Base-by-base conservation (phyloP, 176 grass and related monocot species). In the Aegilops tauschii region DNA sequence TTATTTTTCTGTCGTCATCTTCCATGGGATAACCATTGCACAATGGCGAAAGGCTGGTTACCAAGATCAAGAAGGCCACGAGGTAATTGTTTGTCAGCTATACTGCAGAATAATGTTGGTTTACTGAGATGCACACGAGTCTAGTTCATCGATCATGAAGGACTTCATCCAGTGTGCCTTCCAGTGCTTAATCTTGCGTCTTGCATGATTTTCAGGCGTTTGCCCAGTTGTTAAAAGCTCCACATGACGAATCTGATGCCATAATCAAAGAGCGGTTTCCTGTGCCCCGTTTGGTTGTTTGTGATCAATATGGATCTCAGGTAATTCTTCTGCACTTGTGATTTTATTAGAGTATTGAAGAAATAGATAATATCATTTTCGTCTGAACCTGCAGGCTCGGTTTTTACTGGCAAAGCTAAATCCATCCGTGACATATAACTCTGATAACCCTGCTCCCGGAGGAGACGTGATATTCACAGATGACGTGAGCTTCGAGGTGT, bases 261-360 rank as follows among this genome's bases (percentile, higher is more conserved):
- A 95, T 98, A 89, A 94, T 80, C 36, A 95, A 94, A 65, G 96
- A 96, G 78, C 86, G 93, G 64, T 96, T 98, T 84, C 96, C 96
- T 84, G 93, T 88, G 65, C 96, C 96, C 82, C 93, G 90, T 85
- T 89, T 98, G 68, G 93, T 98, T 50, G 86, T 92, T 65, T 98
- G 93, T 63, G 92, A 98, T 91, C 93, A 98, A 73, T 80, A 98
- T 73, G 92, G 96, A 65, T 98, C 92, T 84, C 96, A 96, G 93
- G 93, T 98, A 77, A 90, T 74, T 88, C 9, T 27, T 16, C 34
- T 71, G 21, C 52, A 34, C 49, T 40, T 32, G 1, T 67, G 1
- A 74, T 79, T 59, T 35, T 35, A 35, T 35, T 35, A 35, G 31
- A 32, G 34, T 35, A 35, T 35, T 69, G 25, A 30, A 37, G 13